Evolutionary conservation across 306 rosid genomes (phyloP), one percentile per base, ranked within the genome.

Genomic region (Coriaria nepalensis): DNA sequence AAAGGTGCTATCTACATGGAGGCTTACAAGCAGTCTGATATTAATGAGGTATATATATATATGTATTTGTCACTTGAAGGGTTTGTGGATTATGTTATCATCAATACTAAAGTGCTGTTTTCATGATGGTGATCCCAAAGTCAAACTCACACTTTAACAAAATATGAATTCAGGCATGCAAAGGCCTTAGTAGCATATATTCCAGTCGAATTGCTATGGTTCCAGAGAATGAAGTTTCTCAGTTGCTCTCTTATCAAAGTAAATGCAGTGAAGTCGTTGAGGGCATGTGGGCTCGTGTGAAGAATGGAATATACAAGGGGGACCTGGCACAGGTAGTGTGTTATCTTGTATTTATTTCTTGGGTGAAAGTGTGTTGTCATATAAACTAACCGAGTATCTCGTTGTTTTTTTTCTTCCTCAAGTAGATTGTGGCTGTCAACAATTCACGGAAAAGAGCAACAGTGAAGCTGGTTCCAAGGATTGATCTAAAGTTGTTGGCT

Each of bases 281-380:
- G 38, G 98, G 96, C 15, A 77, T 53, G 57, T 85, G 95, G 98
- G 83, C 73, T 54, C 96, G 96, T 41, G 71, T 92, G 61, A 92
- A 85, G 76, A 79, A 39, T 75, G 98, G 98, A 52, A 73, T 65
- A 47, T 92, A 92, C 71, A 92, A 85, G 73, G 98, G 98, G 35
- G 98, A 92, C 66, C 68, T 92, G 56, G 92, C 88, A 42, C 94
- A 82, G 96, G 96, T 85, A 71, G 29, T 20, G 29, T 20, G 29
- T 1, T 20, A 3, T 20, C 29, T 20, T 20, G 29, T 20, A 20
- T 20, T 20, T 3, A 20, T 20, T 20, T 20, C 29, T 20, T 20
- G 29, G 29, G 29, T 3, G 29, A 20, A 14, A 43, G 62, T 11
- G 13, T 63, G 45, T 37, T 49, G 45, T 33, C 52, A 41, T 60